Percentiles rank a stretch among this genome's conserved stretches.
phyloP scores from a whole-genome alignment of 371 early-diverging fungal genomes.

The Caulochytrium protostelioides region DNA sequence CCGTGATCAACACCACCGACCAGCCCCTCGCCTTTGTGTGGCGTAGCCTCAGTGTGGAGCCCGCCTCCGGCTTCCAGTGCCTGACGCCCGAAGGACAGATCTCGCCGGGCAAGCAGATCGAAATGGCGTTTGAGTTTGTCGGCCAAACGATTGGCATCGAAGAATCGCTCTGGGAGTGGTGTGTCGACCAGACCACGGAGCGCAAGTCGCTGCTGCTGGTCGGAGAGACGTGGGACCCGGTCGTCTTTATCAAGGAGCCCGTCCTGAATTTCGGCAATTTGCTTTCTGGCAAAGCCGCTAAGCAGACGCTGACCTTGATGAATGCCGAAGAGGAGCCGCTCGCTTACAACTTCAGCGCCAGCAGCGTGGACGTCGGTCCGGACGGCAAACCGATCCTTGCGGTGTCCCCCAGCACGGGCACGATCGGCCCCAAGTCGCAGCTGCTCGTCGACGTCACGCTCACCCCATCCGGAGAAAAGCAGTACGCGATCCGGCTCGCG shows the following conservation, averaged over 20 bases:
- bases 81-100: conserved; percentile 19
- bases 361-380: conserved; percentile 11
- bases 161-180: conserved; percentile 29
- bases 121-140: conserved; percentile 27
- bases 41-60: conserved; percentile 5
- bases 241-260: conserved; percentile 20
- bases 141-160: conserved; percentile 21
- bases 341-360: conserved; percentile 21
- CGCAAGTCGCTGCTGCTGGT: conserved; percentile 24
- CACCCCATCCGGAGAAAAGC: conserved; percentile 21
- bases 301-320: conserved; percentile 20
- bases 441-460: conserved; percentile 21
- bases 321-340: conserved; percentile 26
- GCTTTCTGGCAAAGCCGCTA: conserved; percentile 22
- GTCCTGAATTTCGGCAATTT: conserved; percentile 28
- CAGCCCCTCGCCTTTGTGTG: conserved; percentile 22
- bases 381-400: conserved; percentile 15
- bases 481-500: conserved; percentile 23
- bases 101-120: conserved; percentile 18
- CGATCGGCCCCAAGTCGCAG: conserved; percentile 16
- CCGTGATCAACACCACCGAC: conserved; percentile 28
- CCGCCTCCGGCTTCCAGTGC: conserved; percentile 18
- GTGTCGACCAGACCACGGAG: conserved; percentile 14
- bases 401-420: conserved; percentile 19
- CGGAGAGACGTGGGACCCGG: conserved; percentile 26